Evolutionary conservation across 2,329 filamentous ascomycete genomes (phyloP), one percentile per base, ranked within the genome.

Genomic region (Fusarium camptoceras): DNA sequence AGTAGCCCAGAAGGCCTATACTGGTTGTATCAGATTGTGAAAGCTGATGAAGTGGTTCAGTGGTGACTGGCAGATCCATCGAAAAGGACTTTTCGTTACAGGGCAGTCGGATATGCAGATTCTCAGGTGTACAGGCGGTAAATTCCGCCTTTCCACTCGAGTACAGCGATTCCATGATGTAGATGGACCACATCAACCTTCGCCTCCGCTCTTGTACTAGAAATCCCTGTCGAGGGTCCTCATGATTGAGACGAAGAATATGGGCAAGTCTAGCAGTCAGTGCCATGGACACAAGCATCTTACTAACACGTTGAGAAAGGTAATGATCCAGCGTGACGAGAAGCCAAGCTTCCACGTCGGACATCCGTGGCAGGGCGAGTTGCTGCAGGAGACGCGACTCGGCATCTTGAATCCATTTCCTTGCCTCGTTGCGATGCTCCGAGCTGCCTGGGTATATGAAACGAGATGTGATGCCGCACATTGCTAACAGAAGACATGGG

Each of bases 171-270:
- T 65, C 66, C 27, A 66, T 60, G 5, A 54, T 49, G 6, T 68
- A 73, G 1, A 73, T 75, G 0, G 69, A 62, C 73, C 73, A 75
- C 71, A 75, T 75, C 4, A 75, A 37, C 12, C 73, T 49, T 5
- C 73, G 31, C 0, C 70, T 60, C 0, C 69, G 57, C 27, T 75
- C 73, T 8, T 70, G 73, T 1, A 55, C 50, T 0, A 75, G 47
- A 9, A 72, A 75, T 4, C 42, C 28, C 6, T 58, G 55, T 1
- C 67, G 62, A 1, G 59, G 24, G 8, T 75, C 64, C 18, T 75
- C 73, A 6, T 71, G 66, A 16, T 75, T 73, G 0, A 75, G 59
- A 0, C 71, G 55, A 25, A 75, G 57, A 30, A 75, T 73, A 10
- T 61, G 74, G 0, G 73, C 73, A 1, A 75, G 46, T 1, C 73